These are phyloP conservation scores for Heteromeles arbutifolia DNA, from an alignment of 306 rosid species.

Conservation along the genomic window DNA sequence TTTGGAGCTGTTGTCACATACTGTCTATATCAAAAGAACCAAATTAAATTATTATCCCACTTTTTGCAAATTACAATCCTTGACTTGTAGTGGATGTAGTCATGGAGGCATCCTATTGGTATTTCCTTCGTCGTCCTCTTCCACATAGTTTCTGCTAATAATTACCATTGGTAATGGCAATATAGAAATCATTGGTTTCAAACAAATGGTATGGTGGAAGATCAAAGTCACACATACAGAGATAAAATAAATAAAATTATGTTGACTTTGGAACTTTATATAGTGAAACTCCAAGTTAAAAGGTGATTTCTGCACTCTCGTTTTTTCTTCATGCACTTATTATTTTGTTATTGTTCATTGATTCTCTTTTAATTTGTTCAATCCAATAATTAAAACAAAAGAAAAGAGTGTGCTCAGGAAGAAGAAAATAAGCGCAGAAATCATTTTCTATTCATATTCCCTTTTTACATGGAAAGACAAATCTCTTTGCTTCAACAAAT, in stretches of 20 bases:
- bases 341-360: too few species aligned
- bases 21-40: not conserved
- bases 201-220: conserved; percentile 4
- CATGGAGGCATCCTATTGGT: not conserved
- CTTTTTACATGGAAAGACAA: not conserved
- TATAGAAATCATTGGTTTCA: not conserved
- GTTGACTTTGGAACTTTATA: conserved; percentile 9
- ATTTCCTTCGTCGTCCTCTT: not conserved
- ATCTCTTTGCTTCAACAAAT: not conserved
- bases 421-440: too few species aligned
- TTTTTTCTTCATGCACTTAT: too few species aligned
- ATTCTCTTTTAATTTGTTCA: too few species aligned
- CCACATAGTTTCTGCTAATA: not conserved
- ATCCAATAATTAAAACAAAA: too few species aligned
- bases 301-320: not conserved
- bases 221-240: not conserved
- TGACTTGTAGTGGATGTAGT: not conserved
- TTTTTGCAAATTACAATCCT: not conserved
- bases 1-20: not conserved
- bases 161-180: not conserved
- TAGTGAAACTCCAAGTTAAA: not conserved
- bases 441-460: not conserved
- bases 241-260: not conserved
- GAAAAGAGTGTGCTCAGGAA: too few species aligned
- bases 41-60: too few species aligned